Conservation (phyloP, 441 rosid genomes). For the California macrophylla region DNA sequence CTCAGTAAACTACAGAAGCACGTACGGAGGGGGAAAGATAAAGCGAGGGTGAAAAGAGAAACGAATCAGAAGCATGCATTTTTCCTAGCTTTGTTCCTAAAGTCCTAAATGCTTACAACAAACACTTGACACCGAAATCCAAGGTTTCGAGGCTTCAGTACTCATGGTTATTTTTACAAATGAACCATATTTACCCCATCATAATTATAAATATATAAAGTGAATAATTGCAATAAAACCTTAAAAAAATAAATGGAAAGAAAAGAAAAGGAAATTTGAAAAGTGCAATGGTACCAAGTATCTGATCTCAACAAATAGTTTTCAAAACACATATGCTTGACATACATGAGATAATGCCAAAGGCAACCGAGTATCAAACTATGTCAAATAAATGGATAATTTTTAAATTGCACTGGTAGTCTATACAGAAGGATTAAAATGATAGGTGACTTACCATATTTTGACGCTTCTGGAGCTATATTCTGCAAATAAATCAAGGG, state of each 20-base stretch:
- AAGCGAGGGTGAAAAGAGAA: background rate
- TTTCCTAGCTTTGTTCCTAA: background rate
- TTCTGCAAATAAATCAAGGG: constrained; percentile 83
- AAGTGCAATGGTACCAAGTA: background rate
- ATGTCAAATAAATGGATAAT: background rate
- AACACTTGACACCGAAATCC: background rate
- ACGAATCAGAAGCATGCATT: background rate
- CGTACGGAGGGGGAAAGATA: background rate
- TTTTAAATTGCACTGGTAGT: background rate
- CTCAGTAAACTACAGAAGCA: background rate
- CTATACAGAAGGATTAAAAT: background rate
- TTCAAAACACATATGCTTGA: background rate
- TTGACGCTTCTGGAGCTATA: constrained; percentile 93
- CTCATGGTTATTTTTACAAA: background rate
- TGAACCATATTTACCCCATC: background rate
- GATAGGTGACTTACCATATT: constrained; percentile 48
- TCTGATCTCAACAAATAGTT: background rate
- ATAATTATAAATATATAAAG: background rate
- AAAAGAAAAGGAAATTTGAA: background rate
- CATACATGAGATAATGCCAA: background rate
- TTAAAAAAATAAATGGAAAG: background rate
- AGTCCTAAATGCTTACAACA: background rate
- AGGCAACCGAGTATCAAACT: background rate
- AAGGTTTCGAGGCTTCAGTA: background rate
- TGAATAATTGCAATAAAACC: background rate